A percentile compares a stretch with the other conserved stretches of the same genome.
Evolutionary conservation across 306 rosid genomes (phyloP).

Genomic region (Adenanthera pavonina): DNA sequence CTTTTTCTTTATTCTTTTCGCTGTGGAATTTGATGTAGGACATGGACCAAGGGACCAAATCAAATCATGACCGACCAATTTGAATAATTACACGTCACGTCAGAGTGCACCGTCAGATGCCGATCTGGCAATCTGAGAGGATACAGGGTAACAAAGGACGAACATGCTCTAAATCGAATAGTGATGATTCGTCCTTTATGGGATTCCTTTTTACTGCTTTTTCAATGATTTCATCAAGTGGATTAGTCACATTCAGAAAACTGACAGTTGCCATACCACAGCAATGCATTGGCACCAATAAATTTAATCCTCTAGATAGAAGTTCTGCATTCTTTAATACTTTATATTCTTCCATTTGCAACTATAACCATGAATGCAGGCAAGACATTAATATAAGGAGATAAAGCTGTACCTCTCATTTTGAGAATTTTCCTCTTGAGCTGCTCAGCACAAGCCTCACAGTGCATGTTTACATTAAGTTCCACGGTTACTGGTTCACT

Average conservation of each 20-base stretch:
- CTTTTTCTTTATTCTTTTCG: constrained; percentile 26
- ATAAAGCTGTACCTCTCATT: constrained; percentile 77
- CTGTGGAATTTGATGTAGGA: constrained; percentile 39
- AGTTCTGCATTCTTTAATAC: constrained; percentile 16
- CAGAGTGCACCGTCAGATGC: constrained; percentile 35
- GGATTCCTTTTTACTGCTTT: constrained; percentile 21
- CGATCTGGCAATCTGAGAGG: constrained; percentile 40
- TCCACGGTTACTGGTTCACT: constrained; percentile 75
- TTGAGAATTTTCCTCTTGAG: constrained; percentile 87
- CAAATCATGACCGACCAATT: constrained; percentile 31
- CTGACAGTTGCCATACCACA: neutral
- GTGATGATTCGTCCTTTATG: constrained; percentile 37
- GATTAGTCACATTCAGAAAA: constrained; percentile 37
- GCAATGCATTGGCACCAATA: constrained; percentile 9
- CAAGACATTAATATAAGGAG: constrained; percentile 23
- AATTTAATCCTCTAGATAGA: constrained; percentile 34
- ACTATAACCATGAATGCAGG: constrained; percentile 6
- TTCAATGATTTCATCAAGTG: constrained; percentile 14
- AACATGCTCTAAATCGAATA: constrained; percentile 27
- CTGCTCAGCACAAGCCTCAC: constrained; percentile 94
- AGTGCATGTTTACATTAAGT: constrained; percentile 91
- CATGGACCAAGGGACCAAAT: constrained; percentile 20
- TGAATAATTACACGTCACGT: constrained; percentile 33
- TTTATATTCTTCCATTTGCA: constrained; percentile 13
- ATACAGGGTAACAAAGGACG: constrained; percentile 29